Evolutionary conservation across 2,329 filamentous ascomycete species (phyloP).

Genomic region (Ilyonectria destructans): DNA sequence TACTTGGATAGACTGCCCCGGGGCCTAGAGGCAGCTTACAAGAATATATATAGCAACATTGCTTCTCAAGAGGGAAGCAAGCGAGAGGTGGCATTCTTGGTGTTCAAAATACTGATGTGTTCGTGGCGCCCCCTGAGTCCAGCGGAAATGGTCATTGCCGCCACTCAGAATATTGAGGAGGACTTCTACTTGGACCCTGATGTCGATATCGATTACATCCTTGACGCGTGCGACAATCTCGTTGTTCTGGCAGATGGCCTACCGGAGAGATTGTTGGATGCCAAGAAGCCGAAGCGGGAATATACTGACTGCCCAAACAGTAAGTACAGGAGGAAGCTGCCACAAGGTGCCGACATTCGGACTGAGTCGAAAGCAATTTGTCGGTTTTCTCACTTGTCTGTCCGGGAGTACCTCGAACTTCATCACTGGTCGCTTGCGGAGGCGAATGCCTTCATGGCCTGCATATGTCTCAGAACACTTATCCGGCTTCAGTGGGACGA

Average conservation of each 20-base stretch:
- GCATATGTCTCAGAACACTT: conserved; percentile 9
- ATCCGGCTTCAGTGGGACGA: conserved; percentile 12
- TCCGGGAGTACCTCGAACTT: conserved; percentile 19
- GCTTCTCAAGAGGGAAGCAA: conserved; percentile 5
- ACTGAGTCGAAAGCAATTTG: conserved; percentile 6
- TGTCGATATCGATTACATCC: conserved; percentile 23
- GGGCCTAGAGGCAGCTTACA: conserved; percentile 32
- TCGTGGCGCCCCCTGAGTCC: conserved; percentile 7
- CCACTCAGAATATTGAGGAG: background rate
- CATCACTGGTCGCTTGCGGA: conserved; percentile 16
- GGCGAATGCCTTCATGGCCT: conserved; percentile 2
- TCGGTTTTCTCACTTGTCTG: conserved; percentile 9
- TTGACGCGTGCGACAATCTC: conserved; percentile 18
- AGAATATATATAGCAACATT: conserved; percentile 27
- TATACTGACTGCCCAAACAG: background rate
- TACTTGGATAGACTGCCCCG: conserved; percentile 28
- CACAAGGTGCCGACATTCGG: too few species aligned
- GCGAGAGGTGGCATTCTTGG: conserved; percentile 8
- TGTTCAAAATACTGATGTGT: conserved; percentile 17
- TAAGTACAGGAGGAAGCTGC: background rate
- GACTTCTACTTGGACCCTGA: background rate
- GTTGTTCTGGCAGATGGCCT: background rate
- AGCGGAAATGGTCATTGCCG: conserved; percentile 14
- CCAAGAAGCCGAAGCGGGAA: background rate
- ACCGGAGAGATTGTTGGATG: background rate